Evolutionary conservation across 805 yeast genomes (phyloP).

Genomic region (Maudiozyma turicensis): DNA sequence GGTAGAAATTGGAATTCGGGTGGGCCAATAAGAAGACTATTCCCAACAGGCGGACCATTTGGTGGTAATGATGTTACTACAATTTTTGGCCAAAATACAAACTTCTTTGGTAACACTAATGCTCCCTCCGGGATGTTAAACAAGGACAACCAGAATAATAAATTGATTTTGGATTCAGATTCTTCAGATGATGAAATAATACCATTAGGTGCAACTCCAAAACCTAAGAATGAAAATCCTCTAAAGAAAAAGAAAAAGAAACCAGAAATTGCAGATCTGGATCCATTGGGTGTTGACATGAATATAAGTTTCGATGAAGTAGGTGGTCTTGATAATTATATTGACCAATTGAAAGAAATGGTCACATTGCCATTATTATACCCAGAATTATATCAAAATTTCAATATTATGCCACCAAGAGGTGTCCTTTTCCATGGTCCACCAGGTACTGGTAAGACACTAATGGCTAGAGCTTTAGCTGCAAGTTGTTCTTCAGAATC

Average conservation of each 20-base stretch:
- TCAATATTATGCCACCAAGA: conserved; percentile 89
- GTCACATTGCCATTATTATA: conserved; percentile 85
- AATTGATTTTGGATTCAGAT: conserved; percentile 39
- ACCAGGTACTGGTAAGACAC: conserved; percentile 97
- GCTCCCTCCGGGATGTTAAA: conserved; percentile 1
- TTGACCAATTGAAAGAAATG: conserved; percentile 92
- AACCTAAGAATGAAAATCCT: conserved; percentile 27
- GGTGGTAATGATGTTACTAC: conserved; percentile 93
- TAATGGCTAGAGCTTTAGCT: conserved; percentile 96
- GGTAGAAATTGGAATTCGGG: conserved; percentile 31
- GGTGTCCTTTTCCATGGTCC: conserved; percentile 98
- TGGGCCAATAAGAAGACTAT: conserved; percentile 57
- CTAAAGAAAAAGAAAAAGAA: conserved; percentile 34
- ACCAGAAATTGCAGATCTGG: conserved; percentile 72
- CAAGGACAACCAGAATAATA: conserved; percentile 19
- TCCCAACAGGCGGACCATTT: conserved; percentile 94
- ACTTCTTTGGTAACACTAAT: conserved; percentile 18
- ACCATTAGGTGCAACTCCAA: conserved; percentile 36
- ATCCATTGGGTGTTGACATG: conserved; percentile 86
- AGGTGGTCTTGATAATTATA: conserved; percentile 88
- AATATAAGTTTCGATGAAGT: conserved; percentile 74
- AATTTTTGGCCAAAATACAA: conserved; percentile 61
- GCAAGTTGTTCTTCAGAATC: conserved; percentile 84
- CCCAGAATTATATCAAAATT: conserved; percentile 86
- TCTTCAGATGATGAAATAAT: conserved; percentile 54